These are phyloP conservation scores for Clathrospora elynae DNA, from an alignment of 2,329 filamentous ascomycete genomes.

Conservation along the genomic window DNA sequence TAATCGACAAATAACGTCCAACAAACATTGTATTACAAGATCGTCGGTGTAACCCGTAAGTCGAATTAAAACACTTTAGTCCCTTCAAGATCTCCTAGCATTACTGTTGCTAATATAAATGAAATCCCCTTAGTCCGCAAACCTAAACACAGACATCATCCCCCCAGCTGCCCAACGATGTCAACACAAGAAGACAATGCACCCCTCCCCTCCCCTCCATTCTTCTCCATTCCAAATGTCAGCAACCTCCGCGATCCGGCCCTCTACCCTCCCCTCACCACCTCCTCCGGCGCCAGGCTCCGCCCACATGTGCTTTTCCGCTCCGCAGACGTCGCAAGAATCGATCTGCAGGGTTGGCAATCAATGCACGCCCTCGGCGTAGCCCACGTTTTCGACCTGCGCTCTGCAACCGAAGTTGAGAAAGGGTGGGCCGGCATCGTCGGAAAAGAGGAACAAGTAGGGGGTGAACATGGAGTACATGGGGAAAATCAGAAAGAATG, in stretches of 20 bases:
- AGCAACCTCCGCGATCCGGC: conserved; percentile 46
- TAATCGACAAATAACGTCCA: too few species aligned
- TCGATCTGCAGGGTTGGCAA: conserved; percentile 28
- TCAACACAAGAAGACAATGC: neutral
- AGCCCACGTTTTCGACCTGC: conserved; percentile 69
- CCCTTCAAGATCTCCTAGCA: too few species aligned
- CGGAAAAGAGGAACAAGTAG: conserved; percentile 37
- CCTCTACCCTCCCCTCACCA: conserved; percentile 27
- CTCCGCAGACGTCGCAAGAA: conserved; percentile 64
- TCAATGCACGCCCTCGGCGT: conserved; percentile 59
- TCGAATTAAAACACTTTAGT: too few species aligned
- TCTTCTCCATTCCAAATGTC: conserved; percentile 41
- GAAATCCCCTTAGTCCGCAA: too few species aligned
- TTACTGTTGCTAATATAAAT: too few species aligned
- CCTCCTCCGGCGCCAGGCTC: conserved; percentile 48
- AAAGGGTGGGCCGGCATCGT: conserved; percentile 35
- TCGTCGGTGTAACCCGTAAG: too few species aligned
- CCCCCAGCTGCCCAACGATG: too few species aligned
- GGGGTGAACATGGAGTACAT: too few species aligned
- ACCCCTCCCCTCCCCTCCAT: conserved; percentile 37
- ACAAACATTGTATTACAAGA: too few species aligned
- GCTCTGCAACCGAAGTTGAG: conserved; percentile 65
- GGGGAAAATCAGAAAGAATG: too few species aligned
- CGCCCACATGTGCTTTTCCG: conserved; percentile 66
- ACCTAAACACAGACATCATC: too few species aligned